Percentiles rank a stretch among this genome's conserved stretches.
Conservation (phyloP, 1,139 yeast species). For the Pneumocystis murina region DNA sequence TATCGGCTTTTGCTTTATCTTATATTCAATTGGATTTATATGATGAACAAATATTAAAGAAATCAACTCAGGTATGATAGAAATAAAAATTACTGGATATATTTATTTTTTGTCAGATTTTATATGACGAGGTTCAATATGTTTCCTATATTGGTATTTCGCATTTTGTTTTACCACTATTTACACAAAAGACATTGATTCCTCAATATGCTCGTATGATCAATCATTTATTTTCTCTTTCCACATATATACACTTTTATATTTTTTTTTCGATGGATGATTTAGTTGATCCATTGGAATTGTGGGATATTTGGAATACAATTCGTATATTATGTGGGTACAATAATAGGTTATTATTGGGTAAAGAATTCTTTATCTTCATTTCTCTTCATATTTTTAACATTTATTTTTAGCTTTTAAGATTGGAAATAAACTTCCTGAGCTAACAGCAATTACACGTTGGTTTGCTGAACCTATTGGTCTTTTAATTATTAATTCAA, state of each 20-base stretch:
- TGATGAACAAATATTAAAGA: constrained; percentile 33
- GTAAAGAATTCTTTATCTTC: not conserved
- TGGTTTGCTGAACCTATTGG: constrained; percentile 56
- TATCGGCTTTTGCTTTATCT: constrained; percentile 42
- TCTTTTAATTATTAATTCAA: constrained; percentile 38
- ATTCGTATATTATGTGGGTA: constrained; percentile 40
- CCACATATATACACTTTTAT: constrained; percentile 26
- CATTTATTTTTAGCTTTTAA: constrained; percentile 31
- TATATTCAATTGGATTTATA: constrained; percentile 50
- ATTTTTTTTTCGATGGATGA: constrained; percentile 33
- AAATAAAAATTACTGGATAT: constrained; percentile 37
- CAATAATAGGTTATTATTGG: constrained; percentile 35
- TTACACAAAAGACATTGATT: constrained; percentile 38
- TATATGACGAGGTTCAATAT: constrained; percentile 41
- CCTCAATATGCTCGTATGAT: constrained; percentile 36
- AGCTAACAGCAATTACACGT: constrained; percentile 34
- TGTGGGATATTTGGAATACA: constrained; percentile 61
- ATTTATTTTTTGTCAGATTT: constrained; percentile 3
- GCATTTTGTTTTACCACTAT: constrained; percentile 44
- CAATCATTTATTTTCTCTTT: constrained; percentile 20
- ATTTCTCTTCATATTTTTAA: not conserved
- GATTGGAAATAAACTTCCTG: constrained; percentile 35
- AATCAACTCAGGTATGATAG: constrained; percentile 37
- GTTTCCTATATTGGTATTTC: constrained; percentile 42
- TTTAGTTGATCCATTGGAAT: constrained; percentile 34